phyloP scores from a whole-genome alignment of 1,139 yeast species.

The Scheffersomyces segobiensis region DNA sequence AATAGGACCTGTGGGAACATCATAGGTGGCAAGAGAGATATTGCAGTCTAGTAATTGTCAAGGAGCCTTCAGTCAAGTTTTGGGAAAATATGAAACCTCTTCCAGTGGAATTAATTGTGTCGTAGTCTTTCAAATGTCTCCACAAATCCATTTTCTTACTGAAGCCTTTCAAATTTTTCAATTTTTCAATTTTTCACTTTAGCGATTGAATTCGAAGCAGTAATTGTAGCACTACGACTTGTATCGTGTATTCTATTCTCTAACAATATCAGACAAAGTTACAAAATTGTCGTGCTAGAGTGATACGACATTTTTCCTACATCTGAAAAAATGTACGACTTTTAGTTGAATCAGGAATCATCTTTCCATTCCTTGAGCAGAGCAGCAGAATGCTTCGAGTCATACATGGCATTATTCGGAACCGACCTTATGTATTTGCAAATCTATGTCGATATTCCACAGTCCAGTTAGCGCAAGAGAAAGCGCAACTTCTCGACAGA shows the following conservation, averaged over 20 bases:
- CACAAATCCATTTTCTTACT: no score
- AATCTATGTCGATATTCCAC: neutral
- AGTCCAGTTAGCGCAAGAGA: neutral
- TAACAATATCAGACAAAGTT: neutral
- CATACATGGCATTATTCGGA: neutral
- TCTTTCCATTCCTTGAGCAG: neutral
- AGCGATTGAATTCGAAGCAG: no score
- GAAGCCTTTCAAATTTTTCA: neutral
- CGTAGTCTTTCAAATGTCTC: neutral
- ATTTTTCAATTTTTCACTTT: no score
- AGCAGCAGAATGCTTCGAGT: neutral
- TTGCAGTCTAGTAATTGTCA: neutral
- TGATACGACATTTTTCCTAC: neutral
- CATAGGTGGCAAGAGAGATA: neutral
- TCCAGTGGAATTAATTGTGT: no score
- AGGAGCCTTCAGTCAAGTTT: neutral
- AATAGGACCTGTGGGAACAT: no score
- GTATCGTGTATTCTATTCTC: neutral
- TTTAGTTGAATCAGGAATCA: neutral
- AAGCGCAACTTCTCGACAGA: conserved; percentile 4
- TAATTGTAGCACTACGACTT: neutral
- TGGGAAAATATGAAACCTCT: neutral
- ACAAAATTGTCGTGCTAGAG: neutral
- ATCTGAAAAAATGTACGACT: neutral
- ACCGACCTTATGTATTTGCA: neutral